Conservation (phyloP, 106 monocot species). For the Dendrobium huoshanense region DNA sequence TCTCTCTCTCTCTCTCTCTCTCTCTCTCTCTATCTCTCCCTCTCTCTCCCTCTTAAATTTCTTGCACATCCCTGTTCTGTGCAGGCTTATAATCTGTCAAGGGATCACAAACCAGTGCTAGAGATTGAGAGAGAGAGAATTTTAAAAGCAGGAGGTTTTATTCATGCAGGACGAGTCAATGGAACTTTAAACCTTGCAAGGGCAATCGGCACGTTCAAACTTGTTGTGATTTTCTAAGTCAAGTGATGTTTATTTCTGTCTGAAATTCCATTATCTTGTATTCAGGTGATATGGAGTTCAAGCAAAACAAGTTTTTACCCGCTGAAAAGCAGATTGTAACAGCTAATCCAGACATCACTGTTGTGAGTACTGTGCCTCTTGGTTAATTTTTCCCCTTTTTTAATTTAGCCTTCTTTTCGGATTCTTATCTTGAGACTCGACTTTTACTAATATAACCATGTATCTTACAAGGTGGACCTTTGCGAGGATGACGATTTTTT, state of each 20-base stretch:
- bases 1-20: no score
- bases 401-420: not conserved
- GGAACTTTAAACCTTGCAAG: slow-evolving; percentile 89
- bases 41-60: not conserved
- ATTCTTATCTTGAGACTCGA: not conserved
- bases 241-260: not conserved
- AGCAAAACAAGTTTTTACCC: slow-evolving; percentile 87
- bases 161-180: slow-evolving; percentile 90
- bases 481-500: slow-evolving; percentile 92
- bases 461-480: slow-evolving; percentile 62
- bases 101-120: slow-evolving; percentile 93
- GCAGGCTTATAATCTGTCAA: slow-evolving; percentile 85
- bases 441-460: not conserved
- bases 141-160: slow-evolving; percentile 81
- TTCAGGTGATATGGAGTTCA: slow-evolving; percentile 94
- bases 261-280: not conserved
- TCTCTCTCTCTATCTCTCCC: no score
- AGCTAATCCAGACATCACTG: slow-evolving; percentile 73
- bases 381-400: not conserved
- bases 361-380: not conserved
- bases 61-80: not conserved
- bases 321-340: slow-evolving; percentile 87
- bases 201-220: slow-evolving; percentile 62
- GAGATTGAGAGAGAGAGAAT: slow-evolving; percentile 87
- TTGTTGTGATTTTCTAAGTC: not conserved